phyloP scores from a whole-genome alignment of 768 basidiomycete species.

The Lentinula raphanica region DNA sequence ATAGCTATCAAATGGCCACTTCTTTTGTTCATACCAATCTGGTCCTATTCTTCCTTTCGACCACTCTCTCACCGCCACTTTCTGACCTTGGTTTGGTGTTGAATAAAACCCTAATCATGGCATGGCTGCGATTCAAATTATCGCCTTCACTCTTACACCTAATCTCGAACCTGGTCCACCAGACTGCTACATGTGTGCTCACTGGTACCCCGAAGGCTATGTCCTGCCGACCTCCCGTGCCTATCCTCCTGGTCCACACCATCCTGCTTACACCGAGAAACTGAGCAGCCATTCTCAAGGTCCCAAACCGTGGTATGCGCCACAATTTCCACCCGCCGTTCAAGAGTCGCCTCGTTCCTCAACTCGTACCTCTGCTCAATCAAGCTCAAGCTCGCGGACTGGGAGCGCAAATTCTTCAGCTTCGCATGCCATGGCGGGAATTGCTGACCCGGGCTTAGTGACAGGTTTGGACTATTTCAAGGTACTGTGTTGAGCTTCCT shows the following conservation, averaged over 20 bases:
- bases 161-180: background rate
- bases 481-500: background rate
- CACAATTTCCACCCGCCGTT: background rate
- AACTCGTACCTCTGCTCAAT: background rate
- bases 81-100: background rate
- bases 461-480: slow-evolving; percentile 1
- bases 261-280: background rate
- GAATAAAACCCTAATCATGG: background rate
- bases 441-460: background rate
- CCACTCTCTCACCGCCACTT: background rate
- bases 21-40: background rate
- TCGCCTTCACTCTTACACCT: background rate
- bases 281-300: background rate
- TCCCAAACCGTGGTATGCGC: background rate
- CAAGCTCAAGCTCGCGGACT: background rate
- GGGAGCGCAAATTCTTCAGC: background rate
- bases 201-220: background rate
- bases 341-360: background rate
- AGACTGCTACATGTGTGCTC: background rate
- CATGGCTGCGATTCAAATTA: background rate
- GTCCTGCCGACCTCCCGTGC: background rate
- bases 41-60: background rate
- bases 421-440: background rate
- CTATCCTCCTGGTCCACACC: background rate
- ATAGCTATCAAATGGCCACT: background rate